Evolutionary conservation across 2,329 filamentous ascomycete genomes (phyloP).

Genomic region (Alternaria viburni): DNA sequence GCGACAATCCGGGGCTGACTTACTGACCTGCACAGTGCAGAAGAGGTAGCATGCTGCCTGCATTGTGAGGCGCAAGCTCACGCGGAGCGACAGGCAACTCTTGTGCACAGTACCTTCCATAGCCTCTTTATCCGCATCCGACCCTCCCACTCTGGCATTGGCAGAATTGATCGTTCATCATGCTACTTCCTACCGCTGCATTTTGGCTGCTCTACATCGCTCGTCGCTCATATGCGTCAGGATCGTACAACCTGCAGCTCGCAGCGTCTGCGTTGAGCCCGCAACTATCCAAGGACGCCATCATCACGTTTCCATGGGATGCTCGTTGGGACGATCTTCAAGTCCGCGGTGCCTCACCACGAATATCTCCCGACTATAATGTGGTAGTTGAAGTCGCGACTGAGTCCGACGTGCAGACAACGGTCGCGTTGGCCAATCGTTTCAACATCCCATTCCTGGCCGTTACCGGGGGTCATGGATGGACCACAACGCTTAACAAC

Average conservation of each 20-base stretch:
- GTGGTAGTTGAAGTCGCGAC: constrained; percentile 24
- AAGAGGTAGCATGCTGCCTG: no score
- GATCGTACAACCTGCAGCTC: neutral
- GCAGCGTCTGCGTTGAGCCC: neutral
- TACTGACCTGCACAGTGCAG: no score
- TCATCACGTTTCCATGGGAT: constrained; percentile 20
- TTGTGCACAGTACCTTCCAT: no score
- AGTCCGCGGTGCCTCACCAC: constrained; percentile 23
- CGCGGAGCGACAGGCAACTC: no score
- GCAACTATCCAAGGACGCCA: constrained; percentile 15
- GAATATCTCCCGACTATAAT: constrained; percentile 20
- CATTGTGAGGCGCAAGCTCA: no score
- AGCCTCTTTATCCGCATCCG: no score
- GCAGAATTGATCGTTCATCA: no score
- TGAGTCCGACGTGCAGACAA: constrained; percentile 22
- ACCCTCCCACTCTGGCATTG: no score
- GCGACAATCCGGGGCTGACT: no score
- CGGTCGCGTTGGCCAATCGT: constrained; percentile 14
- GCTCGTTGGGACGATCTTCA: constrained; percentile 19
- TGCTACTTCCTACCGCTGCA: no score
- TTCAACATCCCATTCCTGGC: constrained; percentile 46
- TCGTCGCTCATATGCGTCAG: neutral
- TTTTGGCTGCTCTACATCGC: neutral
- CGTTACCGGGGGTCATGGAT: constrained; percentile 45
- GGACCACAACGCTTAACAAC: constrained; percentile 27